Evolutionary conservation across 2,329 filamentous ascomycete species (phyloP).

Genomic region (Talaromyces sp.): DNA sequence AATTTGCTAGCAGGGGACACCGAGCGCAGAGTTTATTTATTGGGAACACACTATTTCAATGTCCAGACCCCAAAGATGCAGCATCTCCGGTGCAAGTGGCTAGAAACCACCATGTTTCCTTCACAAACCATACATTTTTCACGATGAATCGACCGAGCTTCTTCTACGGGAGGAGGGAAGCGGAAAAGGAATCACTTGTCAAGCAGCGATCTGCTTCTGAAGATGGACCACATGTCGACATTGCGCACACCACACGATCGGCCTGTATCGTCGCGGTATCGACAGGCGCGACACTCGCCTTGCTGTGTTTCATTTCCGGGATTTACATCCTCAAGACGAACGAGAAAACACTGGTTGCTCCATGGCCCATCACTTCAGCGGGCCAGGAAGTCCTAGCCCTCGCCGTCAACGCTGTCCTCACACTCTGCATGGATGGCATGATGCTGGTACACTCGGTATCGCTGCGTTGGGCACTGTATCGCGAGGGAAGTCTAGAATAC

Average conservation of each 20-base stretch:
- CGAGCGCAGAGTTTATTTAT: neutral
- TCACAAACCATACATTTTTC: neutral
- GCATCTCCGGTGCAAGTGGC: neutral
- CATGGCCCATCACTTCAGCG: neutral
- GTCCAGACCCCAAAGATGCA: neutral
- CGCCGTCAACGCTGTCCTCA: neutral
- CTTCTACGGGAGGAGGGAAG: neutral
- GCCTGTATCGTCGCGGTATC: neutral
- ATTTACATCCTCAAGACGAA: neutral
- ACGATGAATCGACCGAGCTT: neutral
- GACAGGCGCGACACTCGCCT: neutral
- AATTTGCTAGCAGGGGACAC: neutral
- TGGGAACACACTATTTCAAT: neutral
- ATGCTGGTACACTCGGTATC: neutral
- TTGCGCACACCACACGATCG: neutral
- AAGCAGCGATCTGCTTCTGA: neutral
- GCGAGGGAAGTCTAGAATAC: conserved; percentile 14
- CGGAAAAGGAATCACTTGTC: neutral
- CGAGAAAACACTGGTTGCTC: neutral
- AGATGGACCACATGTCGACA: neutral
- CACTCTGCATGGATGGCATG: neutral
- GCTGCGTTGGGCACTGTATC: neutral
- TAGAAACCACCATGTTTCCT: neutral
- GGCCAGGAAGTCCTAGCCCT: neutral
- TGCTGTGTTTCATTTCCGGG: neutral